Evolutionary conservation across 495 filamentous ascomycete genomes (phyloP), one percentile per base, ranked within the genome.

Genomic region (Stereocaulon alpinum): DNA sequence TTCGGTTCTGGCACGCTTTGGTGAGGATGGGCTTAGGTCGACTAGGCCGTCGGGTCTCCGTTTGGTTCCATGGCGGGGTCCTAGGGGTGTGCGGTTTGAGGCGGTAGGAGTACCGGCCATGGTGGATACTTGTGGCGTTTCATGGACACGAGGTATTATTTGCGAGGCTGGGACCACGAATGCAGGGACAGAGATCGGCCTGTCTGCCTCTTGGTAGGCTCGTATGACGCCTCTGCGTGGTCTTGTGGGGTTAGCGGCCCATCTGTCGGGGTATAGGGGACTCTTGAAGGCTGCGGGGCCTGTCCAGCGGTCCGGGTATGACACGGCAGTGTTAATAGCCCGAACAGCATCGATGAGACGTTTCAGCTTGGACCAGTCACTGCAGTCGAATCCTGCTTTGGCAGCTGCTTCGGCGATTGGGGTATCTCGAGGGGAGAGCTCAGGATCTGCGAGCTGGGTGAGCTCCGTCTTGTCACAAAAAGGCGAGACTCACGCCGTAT

Each of bases 351-450:
- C 29, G 15, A 66, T 43, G 4, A 66, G 51, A 7, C 49, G 29
- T 18, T 53, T 57, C 0, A 66, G 32, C 27, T 58, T 63, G 4
- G 34, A 2, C 56, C 56, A 60, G 30, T 58, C 29, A 44, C 42
- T 63, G 53, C 64, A 66, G 41, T 66, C 64, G 40, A 66, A 66
- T 4, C 61, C 64, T 2, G 60, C 57, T 29, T 63, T 49, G 37
- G 56, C 50, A 7, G 64, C 64, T 5, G 64, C 64, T 47, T 66
- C 49, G 17, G 61, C 64, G 24, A 66, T 66, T 4, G 41, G 59
- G 12, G 51, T 42, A 48, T 62, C 61, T 42, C 34, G 44, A 34
- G 50, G 32, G 27, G 7, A 32, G 18, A 63, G 15, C 3, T 60
- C n/a, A 6, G 61, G 56, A 40, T 60, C 61, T 63, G 29, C 27